Evolutionary conservation across 1,284 basidiomycete genomes (phyloP).

Genomic region (Puccinia coronata): DNA sequence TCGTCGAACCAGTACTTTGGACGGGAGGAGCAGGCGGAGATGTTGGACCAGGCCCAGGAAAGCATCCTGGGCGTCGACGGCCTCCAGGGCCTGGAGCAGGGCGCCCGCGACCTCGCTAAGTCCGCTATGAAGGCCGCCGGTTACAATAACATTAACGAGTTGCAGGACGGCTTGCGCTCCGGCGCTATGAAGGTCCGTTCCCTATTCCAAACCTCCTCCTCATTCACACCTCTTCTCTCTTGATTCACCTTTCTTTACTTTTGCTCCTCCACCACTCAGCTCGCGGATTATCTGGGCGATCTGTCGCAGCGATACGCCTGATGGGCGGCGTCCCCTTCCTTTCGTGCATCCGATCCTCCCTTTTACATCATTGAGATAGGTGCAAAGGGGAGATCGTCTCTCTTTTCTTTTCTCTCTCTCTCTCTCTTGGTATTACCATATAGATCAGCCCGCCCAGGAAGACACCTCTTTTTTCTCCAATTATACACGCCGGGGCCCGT

Average conservation of each 20-base stretch:
- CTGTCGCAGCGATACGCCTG: constrained; percentile 49
- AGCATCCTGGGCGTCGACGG: constrained; percentile 61
- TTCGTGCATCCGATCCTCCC: no score
- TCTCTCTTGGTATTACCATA: no score
- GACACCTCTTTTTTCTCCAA: no score
- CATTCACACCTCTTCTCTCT: neutral
- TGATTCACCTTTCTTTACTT: neutral
- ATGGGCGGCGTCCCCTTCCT: neutral
- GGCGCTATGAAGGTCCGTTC: constrained; percentile 82
- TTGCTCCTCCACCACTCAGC: constrained; percentile 10
- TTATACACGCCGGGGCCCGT: no score
- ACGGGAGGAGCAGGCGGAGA: constrained; percentile 71
- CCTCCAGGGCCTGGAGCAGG: constrained; percentile 67
- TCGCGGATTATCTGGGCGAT: constrained; percentile 49
- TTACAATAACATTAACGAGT: constrained; percentile 86
- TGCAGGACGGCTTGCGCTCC: constrained; percentile 76
- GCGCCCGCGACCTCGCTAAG: constrained; percentile 76
- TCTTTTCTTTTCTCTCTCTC: no score
- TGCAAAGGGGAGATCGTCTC: no score
- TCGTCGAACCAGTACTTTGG: constrained; percentile 96
- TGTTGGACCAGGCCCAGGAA: constrained; percentile 59
- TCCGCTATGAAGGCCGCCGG: constrained; percentile 68
- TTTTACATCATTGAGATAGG: neutral
- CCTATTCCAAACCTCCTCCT: no score
- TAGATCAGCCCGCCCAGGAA: no score